Conservation (phyloP, 2,329 filamentous ascomycete genomes). For the Camptophora hylomeconis region DNA sequence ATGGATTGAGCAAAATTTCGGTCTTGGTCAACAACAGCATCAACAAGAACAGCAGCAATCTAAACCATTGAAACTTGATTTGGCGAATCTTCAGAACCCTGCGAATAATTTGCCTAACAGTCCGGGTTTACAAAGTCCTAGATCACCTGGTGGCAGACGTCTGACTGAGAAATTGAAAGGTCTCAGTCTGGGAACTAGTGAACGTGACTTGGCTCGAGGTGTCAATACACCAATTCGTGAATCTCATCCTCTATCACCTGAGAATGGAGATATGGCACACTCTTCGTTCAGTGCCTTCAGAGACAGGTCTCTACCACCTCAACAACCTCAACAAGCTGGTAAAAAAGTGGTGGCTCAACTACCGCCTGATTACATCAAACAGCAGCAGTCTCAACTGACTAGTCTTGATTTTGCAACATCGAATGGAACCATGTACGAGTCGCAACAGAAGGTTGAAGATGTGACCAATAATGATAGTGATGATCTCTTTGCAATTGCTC, state of each 20-base stretch:
- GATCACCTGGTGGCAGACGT: slow-evolving; percentile 46
- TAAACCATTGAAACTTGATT: slow-evolving; percentile 19
- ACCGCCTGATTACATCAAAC: slow-evolving; percentile 27
- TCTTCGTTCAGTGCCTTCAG: slow-evolving; percentile 50
- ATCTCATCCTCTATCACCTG: slow-evolving; percentile 45
- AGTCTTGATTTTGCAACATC: slow-evolving; percentile 19
- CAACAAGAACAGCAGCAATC: slow-evolving; percentile 19
- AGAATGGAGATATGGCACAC: slow-evolving; percentile 50
- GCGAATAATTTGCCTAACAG: slow-evolving; percentile 35
- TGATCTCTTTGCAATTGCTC: slow-evolving; percentile 73
- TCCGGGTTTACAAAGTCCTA: slow-evolving; percentile 45
- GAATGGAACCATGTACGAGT: slow-evolving; percentile 17
- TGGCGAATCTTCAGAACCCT: slow-evolving; percentile 17
- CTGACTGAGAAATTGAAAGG: slow-evolving; percentile 70
- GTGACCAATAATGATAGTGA: slow-evolving; percentile 47
- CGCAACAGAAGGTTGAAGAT: slow-evolving; percentile 18
- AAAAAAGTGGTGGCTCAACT: slow-evolving; percentile 23
- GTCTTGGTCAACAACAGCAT: slow-evolving; percentile 33
- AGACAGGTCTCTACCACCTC: slow-evolving; percentile 21
- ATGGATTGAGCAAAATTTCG: slow-evolving; percentile 77
- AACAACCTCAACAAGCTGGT: slow-evolving; percentile 10
- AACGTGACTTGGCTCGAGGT: slow-evolving; percentile 42
- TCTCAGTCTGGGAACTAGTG: slow-evolving; percentile 62
- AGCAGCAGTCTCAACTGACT: slow-evolving; percentile 21
- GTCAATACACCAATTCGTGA: slow-evolving; percentile 18